Percentiles rank a stretch among this genome's conserved stretches.
These are phyloP conservation scores for Lactifluus subvellereus DNA, from an alignment of 768 basidiomycete genomes.

Conservation along the genomic window DNA sequence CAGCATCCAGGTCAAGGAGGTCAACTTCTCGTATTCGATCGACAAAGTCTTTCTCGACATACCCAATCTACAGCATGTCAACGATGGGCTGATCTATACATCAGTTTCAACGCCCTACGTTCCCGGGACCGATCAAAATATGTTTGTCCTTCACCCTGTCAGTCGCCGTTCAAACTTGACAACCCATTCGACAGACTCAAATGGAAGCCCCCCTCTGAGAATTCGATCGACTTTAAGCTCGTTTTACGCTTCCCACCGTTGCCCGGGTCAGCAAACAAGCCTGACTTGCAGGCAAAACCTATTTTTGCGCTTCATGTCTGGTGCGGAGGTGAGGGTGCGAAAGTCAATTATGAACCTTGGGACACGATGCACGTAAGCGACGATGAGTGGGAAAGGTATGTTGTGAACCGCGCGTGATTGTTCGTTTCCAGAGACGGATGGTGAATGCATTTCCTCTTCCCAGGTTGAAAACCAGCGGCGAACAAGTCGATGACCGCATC, in stretches of 20 bases:
- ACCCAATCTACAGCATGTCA: constrained; percentile 81
- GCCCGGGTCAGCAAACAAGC: constrained; percentile 44
- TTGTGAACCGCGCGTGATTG: background rate
- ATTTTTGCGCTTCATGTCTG: constrained; percentile 79
- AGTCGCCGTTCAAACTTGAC: background rate
- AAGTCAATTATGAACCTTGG: constrained; percentile 68
- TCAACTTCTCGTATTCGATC: constrained; percentile 81
- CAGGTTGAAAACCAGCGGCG: constrained; percentile 78
- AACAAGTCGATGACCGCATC: constrained; percentile 90
- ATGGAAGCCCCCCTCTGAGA: constrained; percentile 98
- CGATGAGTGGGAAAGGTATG: constrained; percentile 90
- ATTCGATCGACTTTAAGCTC: constrained; percentile 96
- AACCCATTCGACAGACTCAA: constrained; percentile 61
- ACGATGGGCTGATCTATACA: constrained; percentile 96
- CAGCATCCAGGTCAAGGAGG: constrained; percentile 85
- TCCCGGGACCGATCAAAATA: constrained; percentile 76
- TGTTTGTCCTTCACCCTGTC: constrained; percentile 43
- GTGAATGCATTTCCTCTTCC: background rate
- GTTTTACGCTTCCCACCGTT: constrained; percentile 86
- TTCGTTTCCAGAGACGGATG: background rate
- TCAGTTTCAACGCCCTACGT: constrained; percentile 78
- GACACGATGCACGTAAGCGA: constrained; percentile 84
- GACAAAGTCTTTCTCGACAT: constrained; percentile 87
- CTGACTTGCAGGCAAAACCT: constrained; percentile 83
- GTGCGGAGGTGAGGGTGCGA: constrained; percentile 58